Evolutionary conservation across 2,329 filamentous ascomycete species (phyloP), one percentile per base, ranked within the genome.

Genomic region (Grosmannia clavigera): DNA sequence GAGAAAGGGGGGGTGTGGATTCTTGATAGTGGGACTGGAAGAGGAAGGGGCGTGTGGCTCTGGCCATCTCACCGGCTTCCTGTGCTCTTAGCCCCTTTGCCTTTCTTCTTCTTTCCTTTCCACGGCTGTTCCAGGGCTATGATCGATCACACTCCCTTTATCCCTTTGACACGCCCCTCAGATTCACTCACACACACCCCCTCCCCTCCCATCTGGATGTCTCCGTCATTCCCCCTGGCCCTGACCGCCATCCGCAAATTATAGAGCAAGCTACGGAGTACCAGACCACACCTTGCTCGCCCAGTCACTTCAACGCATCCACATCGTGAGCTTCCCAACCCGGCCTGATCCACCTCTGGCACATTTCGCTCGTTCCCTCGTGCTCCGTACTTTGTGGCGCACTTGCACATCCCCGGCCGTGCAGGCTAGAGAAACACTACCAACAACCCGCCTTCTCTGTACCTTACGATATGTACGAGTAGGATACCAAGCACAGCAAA

Each of bases 311-410:
- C 12, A 25, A 58, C 52, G 48, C 51, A 61, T 43, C 59, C 60
- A 60, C 59, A 57, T 61, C 58, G 52, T 56, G 58, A 61, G 51
- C 57, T 55, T 54, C 53, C 58, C 62, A 64, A 63, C 64, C 65
- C 61, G 60, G 64, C 62, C 64, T 61, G 60, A 55, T 61, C 64
- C 65, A 65, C 64, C 46, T 53, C 56, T 63, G 56, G 60, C 56
- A 53, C 58, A 61, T 46, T 27, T 55, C 16, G 35, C 46, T 31
- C 33, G n/a, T 58, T 58, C 58, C 48, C 29, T 38, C 43, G 29
- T 52, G 27, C 46, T 50, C 51, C 54, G 54, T 46, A 54, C 22
- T 29, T 31, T 33, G 40, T 57, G 40, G 40, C 27, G 52, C 52
- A 55, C 52, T 55, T 50, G 43, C 43, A 46, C 43, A 46, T 46